These are phyloP conservation scores for Handroanthus guayacan DNA, from an alignment of 257 asterid genomes.

Conservation along the genomic window DNA sequence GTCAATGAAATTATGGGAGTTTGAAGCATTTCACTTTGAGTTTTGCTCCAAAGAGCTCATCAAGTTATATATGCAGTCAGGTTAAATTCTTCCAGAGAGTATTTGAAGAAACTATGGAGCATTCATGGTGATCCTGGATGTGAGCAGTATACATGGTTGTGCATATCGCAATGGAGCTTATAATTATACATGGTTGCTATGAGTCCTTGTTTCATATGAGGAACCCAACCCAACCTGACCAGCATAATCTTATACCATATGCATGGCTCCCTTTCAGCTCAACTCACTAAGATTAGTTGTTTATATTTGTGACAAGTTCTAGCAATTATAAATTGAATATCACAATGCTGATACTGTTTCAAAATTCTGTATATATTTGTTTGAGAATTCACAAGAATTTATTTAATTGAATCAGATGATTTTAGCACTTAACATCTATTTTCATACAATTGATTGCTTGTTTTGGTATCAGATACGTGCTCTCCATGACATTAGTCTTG, in stretches of 20 bases:
- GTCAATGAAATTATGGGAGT: background rate
- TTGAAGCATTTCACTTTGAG: background rate
- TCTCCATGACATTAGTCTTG: background rate
- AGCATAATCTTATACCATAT: constrained; percentile 5
- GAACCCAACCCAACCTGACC: constrained; percentile 2
- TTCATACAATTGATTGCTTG: background rate
- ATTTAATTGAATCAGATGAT: constrained; percentile 11
- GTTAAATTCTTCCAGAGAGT: background rate
- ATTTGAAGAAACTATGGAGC: constrained; percentile 8
- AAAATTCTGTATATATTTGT: background rate
- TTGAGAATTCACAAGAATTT: background rate
- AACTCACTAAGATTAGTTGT: constrained; percentile 11
- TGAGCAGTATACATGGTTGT: background rate
- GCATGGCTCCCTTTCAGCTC: constrained; percentile 12
- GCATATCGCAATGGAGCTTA: background rate
- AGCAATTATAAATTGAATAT: constrained; percentile 9
- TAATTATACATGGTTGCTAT: background rate
- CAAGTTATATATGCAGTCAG: background rate
- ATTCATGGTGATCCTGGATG: background rate
- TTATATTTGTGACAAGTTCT: background rate
- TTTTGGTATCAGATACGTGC: constrained; percentile 6
- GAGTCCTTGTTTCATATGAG: constrained; percentile 11
- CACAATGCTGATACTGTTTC: background rate
- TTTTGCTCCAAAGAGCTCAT: background rate
- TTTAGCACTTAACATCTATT: background rate